These are phyloP conservation scores for Pichia occidentalis DNA, from an alignment of 805 yeast genomes.

Conservation along the genomic window DNA sequence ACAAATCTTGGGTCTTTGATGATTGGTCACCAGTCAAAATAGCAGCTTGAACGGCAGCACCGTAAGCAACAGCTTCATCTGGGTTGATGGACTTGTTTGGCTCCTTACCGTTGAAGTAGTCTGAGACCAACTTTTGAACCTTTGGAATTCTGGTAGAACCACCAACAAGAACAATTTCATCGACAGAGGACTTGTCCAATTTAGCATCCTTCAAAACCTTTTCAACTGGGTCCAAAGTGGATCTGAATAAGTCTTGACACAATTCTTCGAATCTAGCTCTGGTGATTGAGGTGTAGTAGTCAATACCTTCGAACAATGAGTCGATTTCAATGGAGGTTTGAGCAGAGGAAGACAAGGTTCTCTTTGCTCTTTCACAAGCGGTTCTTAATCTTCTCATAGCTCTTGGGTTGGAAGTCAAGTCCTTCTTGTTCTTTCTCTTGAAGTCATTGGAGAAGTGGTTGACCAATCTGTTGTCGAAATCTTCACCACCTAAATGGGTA, in stretches of 20 bases:
- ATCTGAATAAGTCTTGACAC: constrained; percentile 90
- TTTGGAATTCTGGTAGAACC: constrained; percentile 98
- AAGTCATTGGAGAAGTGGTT: constrained; percentile 90
- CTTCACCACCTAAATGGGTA: constrained; percentile 84
- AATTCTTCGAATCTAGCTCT: constrained; percentile 97
- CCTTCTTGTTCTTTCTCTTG: constrained; percentile 98
- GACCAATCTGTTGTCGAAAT: constrained; percentile 73
- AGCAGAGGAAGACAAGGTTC: constrained; percentile 93
- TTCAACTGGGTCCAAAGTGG: constrained; percentile 92
- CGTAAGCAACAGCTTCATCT: constrained; percentile 98
- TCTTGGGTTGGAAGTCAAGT: constrained; percentile 87
- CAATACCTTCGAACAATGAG: constrained; percentile 90
- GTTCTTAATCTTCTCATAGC: constrained; percentile 98
- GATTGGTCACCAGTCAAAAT: constrained; percentile 94
- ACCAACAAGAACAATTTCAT: constrained; percentile 94
- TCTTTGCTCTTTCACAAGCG: constrained; percentile 99
- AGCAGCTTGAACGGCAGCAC: constrained; percentile 99
- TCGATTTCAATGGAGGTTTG: constrained; percentile 94
- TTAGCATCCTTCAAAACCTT: constrained; percentile 87
- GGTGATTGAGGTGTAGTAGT: constrained; percentile 92
- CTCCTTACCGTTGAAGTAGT: constrained; percentile 95
- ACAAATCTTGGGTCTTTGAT: constrained; percentile 90
- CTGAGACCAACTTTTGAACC: constrained; percentile 91
- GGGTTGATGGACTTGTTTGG: constrained; percentile 96
- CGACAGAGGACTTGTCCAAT: constrained; percentile 81